These are phyloP conservation scores for Bifiguratus adelaidae DNA, from an alignment of 192 early-diverging fungal species.

Conservation along the genomic window DNA sequence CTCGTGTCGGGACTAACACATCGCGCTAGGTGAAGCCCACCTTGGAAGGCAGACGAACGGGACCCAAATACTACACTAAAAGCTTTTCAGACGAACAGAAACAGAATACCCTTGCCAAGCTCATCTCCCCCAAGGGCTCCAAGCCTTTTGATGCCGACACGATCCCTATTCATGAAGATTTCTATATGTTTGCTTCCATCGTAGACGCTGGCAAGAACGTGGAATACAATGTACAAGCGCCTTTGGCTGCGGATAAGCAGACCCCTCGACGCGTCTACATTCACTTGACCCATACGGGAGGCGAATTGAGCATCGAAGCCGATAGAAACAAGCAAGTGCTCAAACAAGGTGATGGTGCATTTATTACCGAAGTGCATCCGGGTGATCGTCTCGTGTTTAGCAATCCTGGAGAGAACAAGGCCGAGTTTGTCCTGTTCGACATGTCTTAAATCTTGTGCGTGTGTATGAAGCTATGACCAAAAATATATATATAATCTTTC, in stretches of 20 bases:
- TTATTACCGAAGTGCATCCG: constrained; percentile 5
- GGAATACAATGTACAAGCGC: neutral
- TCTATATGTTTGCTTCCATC: constrained; percentile 11
- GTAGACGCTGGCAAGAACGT: constrained; percentile 5
- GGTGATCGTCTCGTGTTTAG: constrained; percentile 7
- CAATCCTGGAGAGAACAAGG: constrained; percentile 3
- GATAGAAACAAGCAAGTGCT: neutral
- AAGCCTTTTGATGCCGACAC: neutral
- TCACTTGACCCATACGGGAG: neutral
- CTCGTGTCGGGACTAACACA: too few species aligned
- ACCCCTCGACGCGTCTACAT: constrained; percentile 10
- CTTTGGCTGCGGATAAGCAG: neutral
- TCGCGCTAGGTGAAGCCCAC: too few species aligned
- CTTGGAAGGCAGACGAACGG: neutral
- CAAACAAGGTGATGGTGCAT: constrained; percentile 10
- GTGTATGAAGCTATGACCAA: too few species aligned
- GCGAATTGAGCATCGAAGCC: neutral
- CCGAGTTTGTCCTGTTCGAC: constrained; percentile 12
- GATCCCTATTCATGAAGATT: constrained; percentile 9
- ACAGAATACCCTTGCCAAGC: constrained; percentile 1
- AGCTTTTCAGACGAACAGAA: constrained; percentile 2
- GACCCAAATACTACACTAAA: constrained; percentile 8
- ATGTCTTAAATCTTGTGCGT: constrained; percentile 7
- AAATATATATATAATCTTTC: too few species aligned
- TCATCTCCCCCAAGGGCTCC: neutral